Evolutionary conservation across 495 filamentous ascomycete genomes (phyloP), one percentile per base, ranked within the genome.

Genomic region (Aspergillus coremiiformis): DNA sequence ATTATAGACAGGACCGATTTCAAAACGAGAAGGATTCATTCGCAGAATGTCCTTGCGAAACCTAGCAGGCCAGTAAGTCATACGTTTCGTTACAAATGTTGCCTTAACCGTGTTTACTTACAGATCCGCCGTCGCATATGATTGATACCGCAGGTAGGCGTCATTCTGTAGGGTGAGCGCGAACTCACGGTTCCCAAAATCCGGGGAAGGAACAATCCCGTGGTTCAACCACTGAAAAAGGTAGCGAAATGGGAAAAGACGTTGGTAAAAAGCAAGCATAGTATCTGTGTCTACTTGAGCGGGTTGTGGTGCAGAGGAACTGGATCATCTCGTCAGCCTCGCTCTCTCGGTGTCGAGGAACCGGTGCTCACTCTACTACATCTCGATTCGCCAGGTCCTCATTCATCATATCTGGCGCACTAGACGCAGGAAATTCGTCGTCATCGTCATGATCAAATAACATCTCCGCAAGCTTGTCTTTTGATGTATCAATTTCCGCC

Each of bases 221-320:
- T 99, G 93, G 63, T 97, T 97, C 15, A 99, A 80, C 93, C 93
- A 99, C 67, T 96, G 91, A 71, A 96, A 97, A 21, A 96, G 83
- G 57, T 88, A 84, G 27, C 93, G 84, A 74, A 94, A 99, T 7
- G 93, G 93, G 65, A 97, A 97, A 32, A 97, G 80, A 35, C 93
- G 89, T 63, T 94, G 88, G 62, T 99, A 99, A 69, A 96, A 99
- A 24, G 82, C 84, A 51, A 86, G 79, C 82, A 97, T 86, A 12
- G 91, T 75, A 59, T 90, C 88, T 6, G 86, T 81, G 57, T 95
- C 87, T 1, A 86, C 85, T 44, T 69, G 64, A 1, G 65, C 54
- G n/a, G 65, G 61, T 51, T 58, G 58, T 41, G 64, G 58, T 5
- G 59, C 61, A 17, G 62, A 58, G 2, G 49, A 27, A 15, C 59